A percentile compares a stretch with the other conserved stretches of the same genome.
Conservation (phyloP, 257 asterid species). For the Solanum sitiens region DNA sequence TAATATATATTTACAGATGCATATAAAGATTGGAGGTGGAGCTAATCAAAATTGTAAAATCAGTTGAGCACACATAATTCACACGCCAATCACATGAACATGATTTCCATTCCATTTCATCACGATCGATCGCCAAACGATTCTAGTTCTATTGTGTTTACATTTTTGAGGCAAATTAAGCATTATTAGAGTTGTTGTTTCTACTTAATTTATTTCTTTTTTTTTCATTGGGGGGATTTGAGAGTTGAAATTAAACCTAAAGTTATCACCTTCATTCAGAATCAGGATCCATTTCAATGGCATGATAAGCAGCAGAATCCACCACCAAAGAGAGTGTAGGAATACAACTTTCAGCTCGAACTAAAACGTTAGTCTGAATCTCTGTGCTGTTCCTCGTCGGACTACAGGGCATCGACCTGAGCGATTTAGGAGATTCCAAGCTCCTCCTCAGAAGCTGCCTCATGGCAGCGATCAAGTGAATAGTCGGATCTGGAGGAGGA, state of each 20-base stretch:
- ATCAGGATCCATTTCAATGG: conserved; percentile 20
- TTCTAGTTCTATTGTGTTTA: not conserved
- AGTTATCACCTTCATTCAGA: conserved; percentile 9
- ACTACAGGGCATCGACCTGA: conserved; percentile 64
- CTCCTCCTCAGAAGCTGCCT: conserved; percentile 39
- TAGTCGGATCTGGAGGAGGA: conserved; percentile 44
- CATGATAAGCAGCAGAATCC: conserved; percentile 17
- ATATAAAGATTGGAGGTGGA: not conserved
- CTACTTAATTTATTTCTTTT: not conserved
- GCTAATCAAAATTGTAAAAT: not conserved
- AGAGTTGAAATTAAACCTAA: conserved; percentile 16
- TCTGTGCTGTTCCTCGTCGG: conserved; percentile 26
- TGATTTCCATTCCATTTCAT: not conserved
- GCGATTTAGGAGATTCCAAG: conserved; percentile 42
- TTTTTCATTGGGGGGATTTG: not conserved
- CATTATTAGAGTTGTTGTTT: not conserved
- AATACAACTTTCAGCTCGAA: conserved; percentile 67
- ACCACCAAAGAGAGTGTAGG: conserved; percentile 33
- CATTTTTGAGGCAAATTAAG: not conserved
- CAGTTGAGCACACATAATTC: not conserved
- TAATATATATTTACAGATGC: not conserved
- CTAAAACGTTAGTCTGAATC: conserved; percentile 13
- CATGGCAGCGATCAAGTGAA: conserved; percentile 50
- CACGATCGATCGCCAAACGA: not conserved
- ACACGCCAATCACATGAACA: not conserved